Conservation (phyloP, 2,329 filamentous ascomycete genomes). For the Colletotrichum coccodes region DNA sequence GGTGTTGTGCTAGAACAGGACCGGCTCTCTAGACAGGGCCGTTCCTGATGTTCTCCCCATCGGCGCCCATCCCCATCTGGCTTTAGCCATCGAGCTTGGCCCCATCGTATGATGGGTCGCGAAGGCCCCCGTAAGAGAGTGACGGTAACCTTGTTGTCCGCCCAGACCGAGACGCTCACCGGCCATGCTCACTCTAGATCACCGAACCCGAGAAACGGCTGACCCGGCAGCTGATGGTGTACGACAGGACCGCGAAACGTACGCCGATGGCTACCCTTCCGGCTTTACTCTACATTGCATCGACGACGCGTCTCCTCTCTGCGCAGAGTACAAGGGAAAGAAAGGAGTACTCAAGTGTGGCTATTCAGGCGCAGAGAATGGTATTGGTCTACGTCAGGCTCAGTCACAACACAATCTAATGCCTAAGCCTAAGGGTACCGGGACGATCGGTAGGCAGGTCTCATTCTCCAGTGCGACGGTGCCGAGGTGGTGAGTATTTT, state of each 20-base stretch:
- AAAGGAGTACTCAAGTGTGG: background rate
- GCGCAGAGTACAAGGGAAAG: background rate
- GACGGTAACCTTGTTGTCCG: background rate
- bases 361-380: slow-evolving; percentile 8
- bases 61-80: slow-evolving; percentile 9
- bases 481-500: slow-evolving; percentile 22
- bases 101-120: slow-evolving; percentile 12
- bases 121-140: slow-evolving; percentile 13
- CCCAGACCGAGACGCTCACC: slow-evolving; percentile 26
- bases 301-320: background rate
- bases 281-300: background rate
- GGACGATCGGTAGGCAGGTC: background rate
- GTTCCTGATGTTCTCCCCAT: slow-evolving; percentile 11
- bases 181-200: background rate
- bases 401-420: background rate
- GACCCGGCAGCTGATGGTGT: slow-evolving; percentile 25
- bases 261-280: background rate
- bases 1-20: background rate
- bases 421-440: background rate
- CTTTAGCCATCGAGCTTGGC: background rate
- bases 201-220: slow-evolving; percentile 22
- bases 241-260: slow-evolving; percentile 6
- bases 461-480: slow-evolving; percentile 22
- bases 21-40: background rate
- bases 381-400: background rate